These are phyloP conservation scores for Boletus reticuloceps DNA, from an alignment of 768 basidiomycete species.

Conservation along the genomic window DNA sequence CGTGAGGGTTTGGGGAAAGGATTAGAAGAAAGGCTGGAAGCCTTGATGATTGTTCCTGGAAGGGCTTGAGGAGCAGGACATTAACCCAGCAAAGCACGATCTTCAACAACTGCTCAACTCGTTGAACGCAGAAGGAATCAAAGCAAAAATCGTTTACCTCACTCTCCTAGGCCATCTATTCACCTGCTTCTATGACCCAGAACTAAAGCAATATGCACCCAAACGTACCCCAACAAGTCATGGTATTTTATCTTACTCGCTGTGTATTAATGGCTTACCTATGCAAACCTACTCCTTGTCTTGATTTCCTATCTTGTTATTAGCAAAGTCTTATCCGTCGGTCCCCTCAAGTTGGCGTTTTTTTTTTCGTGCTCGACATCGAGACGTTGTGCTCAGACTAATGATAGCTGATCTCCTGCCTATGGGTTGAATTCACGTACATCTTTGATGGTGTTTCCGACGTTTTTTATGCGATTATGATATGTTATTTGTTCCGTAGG, in stretches of 20 bases:
- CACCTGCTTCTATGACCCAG: background rate
- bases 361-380: slow-evolving; percentile 1
- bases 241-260: slow-evolving; percentile 25
- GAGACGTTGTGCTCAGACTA: slow-evolving; percentile 3
- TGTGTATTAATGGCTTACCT: slow-evolving; percentile 25
- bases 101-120: background rate
- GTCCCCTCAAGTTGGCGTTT: background rate
- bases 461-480: slow-evolving; percentile 7
- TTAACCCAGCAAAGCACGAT: background rate
- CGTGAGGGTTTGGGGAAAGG: slow-evolving; percentile 80
- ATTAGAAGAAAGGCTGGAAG: slow-evolving; percentile 79
- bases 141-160: background rate
- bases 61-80: slow-evolving; percentile 17
- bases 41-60: slow-evolving; percentile 37
- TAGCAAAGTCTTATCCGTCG: too few relatives aligned
- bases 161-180: background rate
- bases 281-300: slow-evolving; percentile 17
- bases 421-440: background rate
- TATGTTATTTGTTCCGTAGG: slow-evolving; percentile 1
- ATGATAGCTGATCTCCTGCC: background rate
- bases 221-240: slow-evolving; percentile 2
- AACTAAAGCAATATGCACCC: background rate
- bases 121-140: background rate
- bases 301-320: slow-evolving; percentile 1
- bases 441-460: background rate